Evolutionary conservation across 108 stramenopile genomes (phyloP), one percentile per base, ranked within the genome.

Genomic region (Nannochloropsis gaditana): DNA sequence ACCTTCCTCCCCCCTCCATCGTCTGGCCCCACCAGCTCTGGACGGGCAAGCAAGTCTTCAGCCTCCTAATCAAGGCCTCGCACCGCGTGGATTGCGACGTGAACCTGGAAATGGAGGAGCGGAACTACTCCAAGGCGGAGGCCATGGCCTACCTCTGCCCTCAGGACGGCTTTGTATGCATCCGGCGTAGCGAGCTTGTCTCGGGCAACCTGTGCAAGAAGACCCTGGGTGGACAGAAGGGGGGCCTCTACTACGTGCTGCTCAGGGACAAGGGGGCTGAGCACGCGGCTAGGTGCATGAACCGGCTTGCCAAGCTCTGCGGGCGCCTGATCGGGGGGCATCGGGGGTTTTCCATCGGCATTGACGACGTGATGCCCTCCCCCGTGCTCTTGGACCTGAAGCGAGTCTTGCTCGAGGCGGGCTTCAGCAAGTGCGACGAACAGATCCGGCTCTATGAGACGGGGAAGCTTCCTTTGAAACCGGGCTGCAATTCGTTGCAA

Each of bases 1-100:
- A 96, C 84, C 80, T 99, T 2, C 98, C 98, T 42, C 73, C 84
- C 11, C 98, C 98, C 11, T 92, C 97, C 17, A 95, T 99, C 50
- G 45, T 97, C 45, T 95, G 95, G 83, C 98, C 98, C 5, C 92
- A 94, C 9, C 86, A 85, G 82, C 90, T 99, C 43, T 99, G 98
- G 98, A 99, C 97, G 5, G 98, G 98, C 42, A 99, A 99, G 90
- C 98, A 99, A 90, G 86, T 99, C 11, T 95, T 73, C 59, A 73
- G 59, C 59, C 59, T 73, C 59, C 59, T 73, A n/a, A n/a, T 73
- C 59, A 73, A 90, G 94, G n/a, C 98, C 98, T 41, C 95, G 96
- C 85, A 87, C 84, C 31, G 84, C 91, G 41, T 83, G 19, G 59
- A 73, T n/a, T 73, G 59, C 59, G 59, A 15, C 3, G 95, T 96